Conservation (phyloP, 2,329 filamentous ascomycete species). For the Exophiala oligosperma region DNA sequence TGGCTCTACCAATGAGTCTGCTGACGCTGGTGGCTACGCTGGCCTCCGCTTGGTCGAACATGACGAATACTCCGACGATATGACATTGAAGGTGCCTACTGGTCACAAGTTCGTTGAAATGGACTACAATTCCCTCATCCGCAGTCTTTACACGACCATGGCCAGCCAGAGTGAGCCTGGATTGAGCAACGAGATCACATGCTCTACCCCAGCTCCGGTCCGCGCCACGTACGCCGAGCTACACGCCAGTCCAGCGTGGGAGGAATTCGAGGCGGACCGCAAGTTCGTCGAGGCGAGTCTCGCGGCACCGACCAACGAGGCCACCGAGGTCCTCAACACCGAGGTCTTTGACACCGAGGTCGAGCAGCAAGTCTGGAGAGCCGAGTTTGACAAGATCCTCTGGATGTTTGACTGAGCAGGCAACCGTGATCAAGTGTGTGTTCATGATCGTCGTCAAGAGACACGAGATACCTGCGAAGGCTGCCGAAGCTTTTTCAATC, state of each 20-base stretch:
- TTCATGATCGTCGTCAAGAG: too few species aligned
- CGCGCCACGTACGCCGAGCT: too few species aligned
- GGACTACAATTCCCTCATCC: conserved; percentile 3
- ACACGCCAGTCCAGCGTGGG: neutral
- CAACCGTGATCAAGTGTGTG: too few species aligned
- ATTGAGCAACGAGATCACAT: too few species aligned
- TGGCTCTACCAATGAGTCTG: neutral
- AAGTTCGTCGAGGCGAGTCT: neutral
- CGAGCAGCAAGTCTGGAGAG: conserved; percentile 2
- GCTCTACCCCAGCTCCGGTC: neutral
- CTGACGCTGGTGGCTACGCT: neutral
- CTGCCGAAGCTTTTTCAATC: too few species aligned
- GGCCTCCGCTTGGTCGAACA: neutral
- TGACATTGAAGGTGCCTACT: conserved; percentile 6
- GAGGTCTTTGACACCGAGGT: conserved; percentile 3
- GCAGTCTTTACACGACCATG: neutral
- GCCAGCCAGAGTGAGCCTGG: neutral
- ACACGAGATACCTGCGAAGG: too few species aligned
- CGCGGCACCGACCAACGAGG: neutral
- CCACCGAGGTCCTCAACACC: neutral
- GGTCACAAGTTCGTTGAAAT: neutral
- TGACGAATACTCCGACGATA: neutral
- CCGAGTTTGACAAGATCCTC: conserved; percentile 2
- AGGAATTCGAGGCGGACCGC: conserved; percentile 8
- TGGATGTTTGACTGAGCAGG: conserved; percentile 9